Conservation (phyloP, 352 stramenopile species). For the Globisporangium perplexum region DNA sequence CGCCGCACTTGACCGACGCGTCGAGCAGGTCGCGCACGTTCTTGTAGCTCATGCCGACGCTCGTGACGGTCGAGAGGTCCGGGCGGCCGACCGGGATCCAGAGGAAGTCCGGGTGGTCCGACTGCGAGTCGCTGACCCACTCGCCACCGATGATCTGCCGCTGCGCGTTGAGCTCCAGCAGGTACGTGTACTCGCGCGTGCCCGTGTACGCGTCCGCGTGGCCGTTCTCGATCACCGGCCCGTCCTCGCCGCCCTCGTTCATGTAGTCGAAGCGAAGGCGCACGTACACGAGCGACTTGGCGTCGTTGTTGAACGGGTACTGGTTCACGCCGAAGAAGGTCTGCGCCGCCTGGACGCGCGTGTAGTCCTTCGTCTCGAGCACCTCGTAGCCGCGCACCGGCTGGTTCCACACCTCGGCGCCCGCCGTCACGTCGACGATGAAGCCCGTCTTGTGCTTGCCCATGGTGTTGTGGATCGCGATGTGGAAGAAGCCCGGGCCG, state of each 20-base stretch:
- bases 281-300: slow-evolving; percentile 11
- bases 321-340: slow-evolving; percentile 3
- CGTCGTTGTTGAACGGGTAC: slow-evolving; percentile 17
- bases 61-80: slow-evolving; percentile 17
- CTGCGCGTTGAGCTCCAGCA: slow-evolving; percentile 12
- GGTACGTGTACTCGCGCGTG: slow-evolving; percentile 13
- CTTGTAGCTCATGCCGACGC: slow-evolving; percentile 30
- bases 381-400: slow-evolving; percentile 14
- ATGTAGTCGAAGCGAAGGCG: not conserved
- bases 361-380: not conserved
- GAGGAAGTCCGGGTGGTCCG: slow-evolving; percentile 14
- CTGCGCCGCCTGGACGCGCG: not conserved
- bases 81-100: slow-evolving; percentile 7
- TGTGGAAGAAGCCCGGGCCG: slow-evolving; percentile 48
- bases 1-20: slow-evolving; percentile 28
- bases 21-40: slow-evolving; percentile 25
- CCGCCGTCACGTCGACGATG: slow-evolving; percentile 31
- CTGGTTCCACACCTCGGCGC: slow-evolving; percentile 15
- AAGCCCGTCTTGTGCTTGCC: slow-evolving; percentile 15
- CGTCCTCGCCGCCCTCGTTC: slow-evolving; percentile 1
- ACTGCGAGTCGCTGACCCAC: slow-evolving; percentile 8
- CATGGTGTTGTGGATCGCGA: slow-evolving; percentile 49
- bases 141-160: slow-evolving; percentile 11
- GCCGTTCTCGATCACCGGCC: not conserved
- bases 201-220: not conserved